Base-by-base conservation (phyloP, 495 filamentous ascomycete genomes). In the Cercophora sp. region DNA sequence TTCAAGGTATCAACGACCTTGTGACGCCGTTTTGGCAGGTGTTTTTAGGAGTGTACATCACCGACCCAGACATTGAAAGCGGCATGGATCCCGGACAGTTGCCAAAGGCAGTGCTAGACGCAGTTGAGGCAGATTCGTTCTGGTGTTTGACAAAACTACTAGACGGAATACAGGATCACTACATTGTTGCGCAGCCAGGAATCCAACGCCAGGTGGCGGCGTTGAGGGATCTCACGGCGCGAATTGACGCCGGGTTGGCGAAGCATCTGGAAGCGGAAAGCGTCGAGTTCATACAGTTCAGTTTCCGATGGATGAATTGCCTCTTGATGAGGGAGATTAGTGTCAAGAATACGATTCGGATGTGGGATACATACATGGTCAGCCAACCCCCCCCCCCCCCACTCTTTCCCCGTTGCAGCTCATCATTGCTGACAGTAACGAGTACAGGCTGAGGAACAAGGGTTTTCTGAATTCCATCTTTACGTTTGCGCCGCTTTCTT, bases 321-420 rank as follows among this genome's bases (percentile, higher is more conserved):
- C 79, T 98, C 54, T 75, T 98, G 58, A 98, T 98, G 93, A 79
- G 93, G 54, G 93, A 98, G 70, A 87, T 98, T 54, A 95, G 85
- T 67, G 89, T 98, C 34, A 87, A 84, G 68, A 96, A 96, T 61
- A 96, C 89, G 1, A 96, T 97, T 58, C 77, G 93, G 55, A 98
- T 98, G 93, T 98, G 93, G 93, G 93, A 98, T 72, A 98, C 93
- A 9, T 98, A 98, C 70, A 82, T 98, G 77, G 91, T 95, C 72
- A 60, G 83, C 66, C 10, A 22, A 42, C 10, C 52, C 8, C 19
- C 29, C 32, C 19, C 25, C 13, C n/a, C 20, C 8, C 26, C 44
- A 9, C 1, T 20, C 11, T 1, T n/a, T 26, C 16, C 23, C 22
- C 15, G 47, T 54, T n/a, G n/a, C n/a, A n/a, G n/a, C n/a, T n/a